Evolutionary conservation across 106 monocot species (phyloP).

Genomic region (Dioscorea zingiberensis): DNA sequence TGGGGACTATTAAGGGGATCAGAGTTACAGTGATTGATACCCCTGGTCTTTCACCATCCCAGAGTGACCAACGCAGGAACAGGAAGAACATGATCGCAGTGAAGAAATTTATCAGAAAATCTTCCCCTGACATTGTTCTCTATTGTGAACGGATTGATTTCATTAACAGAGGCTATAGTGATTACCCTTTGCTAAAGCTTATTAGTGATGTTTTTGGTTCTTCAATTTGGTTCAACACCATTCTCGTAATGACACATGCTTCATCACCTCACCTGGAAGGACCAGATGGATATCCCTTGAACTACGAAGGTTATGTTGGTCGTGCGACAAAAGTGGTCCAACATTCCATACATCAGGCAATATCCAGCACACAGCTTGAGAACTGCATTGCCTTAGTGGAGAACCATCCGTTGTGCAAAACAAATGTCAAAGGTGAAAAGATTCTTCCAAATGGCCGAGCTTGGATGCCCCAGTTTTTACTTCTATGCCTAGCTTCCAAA

Average conservation of each 20-base stretch:
- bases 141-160: slow-evolving; percentile 79
- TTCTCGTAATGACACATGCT: slow-evolving; percentile 82
- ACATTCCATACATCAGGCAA: slow-evolving; percentile 47
- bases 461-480: slow-evolving; percentile 62
- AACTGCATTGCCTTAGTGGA: slow-evolving; percentile 68
- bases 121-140: slow-evolving; percentile 75
- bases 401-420: slow-evolving; percentile 58
- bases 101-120: slow-evolving; percentile 58
- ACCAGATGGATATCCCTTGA: slow-evolving; percentile 45
- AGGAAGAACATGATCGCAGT: slow-evolving; percentile 56
- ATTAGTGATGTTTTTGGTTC: slow-evolving; percentile 75
- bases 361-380: slow-evolving; percentile 46
- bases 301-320: slow-evolving; percentile 41
- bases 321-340: slow-evolving; percentile 34
- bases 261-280: slow-evolving; percentile 59
- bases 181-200: slow-evolving; percentile 66
- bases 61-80: slow-evolving; percentile 36
- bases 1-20: slow-evolving; percentile 62
- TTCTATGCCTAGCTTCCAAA: slow-evolving; percentile 68
- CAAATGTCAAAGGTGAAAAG: slow-evolving; percentile 58
- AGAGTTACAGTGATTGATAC: slow-evolving; percentile 79
- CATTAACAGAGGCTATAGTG: slow-evolving; percentile 25
- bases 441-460: slow-evolving; percentile 59
- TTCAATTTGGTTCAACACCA: slow-evolving; percentile 85
- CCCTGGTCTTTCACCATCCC: slow-evolving; percentile 60